These are phyloP conservation scores for Aspergillus oerlinghausenensis DNA, from an alignment of 2,329 filamentous ascomycete species.

Conservation along the genomic window DNA sequence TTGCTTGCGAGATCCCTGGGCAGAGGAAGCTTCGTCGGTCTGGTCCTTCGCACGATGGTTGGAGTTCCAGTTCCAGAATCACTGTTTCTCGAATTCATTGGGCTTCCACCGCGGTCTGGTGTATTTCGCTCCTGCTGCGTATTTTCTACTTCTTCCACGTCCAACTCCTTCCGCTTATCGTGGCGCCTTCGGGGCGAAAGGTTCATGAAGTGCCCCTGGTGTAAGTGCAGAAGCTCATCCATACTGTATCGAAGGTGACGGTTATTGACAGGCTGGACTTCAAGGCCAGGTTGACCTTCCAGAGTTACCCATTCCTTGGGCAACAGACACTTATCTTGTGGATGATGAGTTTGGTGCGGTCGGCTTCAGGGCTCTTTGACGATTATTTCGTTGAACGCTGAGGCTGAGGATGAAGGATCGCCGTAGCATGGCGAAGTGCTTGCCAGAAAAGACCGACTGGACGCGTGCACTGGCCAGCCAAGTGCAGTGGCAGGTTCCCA, in stretches of 20 bases:
- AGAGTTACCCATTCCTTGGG: conserved; percentile 10
- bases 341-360: neutral
- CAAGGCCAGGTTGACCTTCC: conserved; percentile 13
- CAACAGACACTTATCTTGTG: neutral
- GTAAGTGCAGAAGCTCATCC: conserved; percentile 24
- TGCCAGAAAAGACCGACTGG: conserved; percentile 1
- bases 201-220: conserved; percentile 27
- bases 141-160: conserved; percentile 1
- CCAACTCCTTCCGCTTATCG: conserved; percentile 5
- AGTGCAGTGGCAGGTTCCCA: neutral
- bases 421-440: conserved; percentile 1
- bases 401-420: conserved; percentile 1
- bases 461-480: neutral
- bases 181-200: conserved; percentile 21
- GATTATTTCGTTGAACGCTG: neutral
- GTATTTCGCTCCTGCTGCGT: neutral
- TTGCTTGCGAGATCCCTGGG: conserved; percentile 19
- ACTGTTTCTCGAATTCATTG: conserved; percentile 5
- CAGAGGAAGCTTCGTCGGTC: conserved; percentile 27
- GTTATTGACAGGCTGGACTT: conserved; percentile 10
- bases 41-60: conserved; percentile 12
- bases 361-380: neutral
- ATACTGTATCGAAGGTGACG: conserved; percentile 16
- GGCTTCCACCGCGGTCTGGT: neutral
- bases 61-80: conserved; percentile 6